These are phyloP conservation scores for Stramenopiles sp. DNA, from an alignment of 352 stramenopile species.

Conservation along the genomic window DNA sequence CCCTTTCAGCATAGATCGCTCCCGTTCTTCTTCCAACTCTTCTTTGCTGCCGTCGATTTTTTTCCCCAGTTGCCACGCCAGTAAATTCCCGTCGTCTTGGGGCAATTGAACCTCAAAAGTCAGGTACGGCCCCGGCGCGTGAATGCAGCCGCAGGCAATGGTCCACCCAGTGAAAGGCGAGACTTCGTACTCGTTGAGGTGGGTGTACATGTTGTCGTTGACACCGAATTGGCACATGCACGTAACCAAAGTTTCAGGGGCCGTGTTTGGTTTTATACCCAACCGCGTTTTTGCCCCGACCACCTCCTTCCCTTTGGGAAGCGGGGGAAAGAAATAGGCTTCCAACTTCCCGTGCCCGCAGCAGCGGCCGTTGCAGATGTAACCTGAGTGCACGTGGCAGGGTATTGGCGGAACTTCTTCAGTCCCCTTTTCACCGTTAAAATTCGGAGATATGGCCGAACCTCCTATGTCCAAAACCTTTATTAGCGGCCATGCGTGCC, in stretches of 20 bases:
- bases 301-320: neutral
- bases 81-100: neutral
- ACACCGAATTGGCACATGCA: neutral
- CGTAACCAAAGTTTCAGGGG: neutral
- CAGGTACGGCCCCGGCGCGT: neutral
- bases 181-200: neutral
- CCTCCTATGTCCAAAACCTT: constrained; percentile 6
- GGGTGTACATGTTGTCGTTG: neutral
- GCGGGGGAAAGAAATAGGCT: neutral
- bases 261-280: neutral
- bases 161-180: neutral
- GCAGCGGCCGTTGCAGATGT: neutral
- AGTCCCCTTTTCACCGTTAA: neutral
- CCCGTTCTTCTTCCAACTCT: neutral
- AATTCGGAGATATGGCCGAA: neutral
- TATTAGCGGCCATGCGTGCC: neutral
- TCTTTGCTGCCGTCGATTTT: neutral
- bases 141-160: neutral
- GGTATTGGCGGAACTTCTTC: neutral
- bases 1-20: neutral
- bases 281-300: neutral
- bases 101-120: neutral
- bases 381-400: neutral
- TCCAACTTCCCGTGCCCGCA: neutral
- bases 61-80: neutral